Evolutionary conservation across 805 yeast species (phyloP).

Genomic region (Yarrowia divulgata): DNA sequence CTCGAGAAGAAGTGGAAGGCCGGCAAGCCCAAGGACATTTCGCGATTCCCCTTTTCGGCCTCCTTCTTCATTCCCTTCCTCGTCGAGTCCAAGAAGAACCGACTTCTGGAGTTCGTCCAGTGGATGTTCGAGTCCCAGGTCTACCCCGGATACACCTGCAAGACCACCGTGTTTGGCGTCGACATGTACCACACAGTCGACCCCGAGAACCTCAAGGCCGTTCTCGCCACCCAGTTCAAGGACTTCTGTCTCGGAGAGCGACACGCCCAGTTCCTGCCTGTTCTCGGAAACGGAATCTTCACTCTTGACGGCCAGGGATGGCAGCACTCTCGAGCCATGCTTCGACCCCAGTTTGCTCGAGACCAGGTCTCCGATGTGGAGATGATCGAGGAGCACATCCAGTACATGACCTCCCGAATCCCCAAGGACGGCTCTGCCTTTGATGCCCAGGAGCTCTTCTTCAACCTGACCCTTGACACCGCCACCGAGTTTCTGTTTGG

Average conservation of each 20-base stretch:
- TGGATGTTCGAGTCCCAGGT: slow-evolving; percentile 29
- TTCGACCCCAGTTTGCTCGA: slow-evolving; percentile 51
- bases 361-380: slow-evolving; percentile 49
- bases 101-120: slow-evolving; percentile 34
- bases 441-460: slow-evolving; percentile 48
- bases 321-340: slow-evolving; percentile 51
- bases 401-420: slow-evolving; percentile 41
- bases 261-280: slow-evolving; percentile 45
- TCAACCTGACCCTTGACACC: slow-evolving; percentile 49
- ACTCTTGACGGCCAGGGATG: slow-evolving; percentile 51
- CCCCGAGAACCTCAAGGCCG: slow-evolving; percentile 50
- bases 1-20: slow-evolving; percentile 38
- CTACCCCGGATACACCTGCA: slow-evolving; percentile 36
- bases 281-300: slow-evolving; percentile 52
- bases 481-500: slow-evolving; percentile 52
- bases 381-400: slow-evolving; percentile 47
- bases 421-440: slow-evolving; percentile 41
- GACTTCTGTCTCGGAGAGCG: slow-evolving; percentile 49
- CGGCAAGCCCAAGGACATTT: slow-evolving; percentile 36
- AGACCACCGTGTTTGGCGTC: slow-evolving; percentile 35
- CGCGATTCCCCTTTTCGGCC: slow-evolving; percentile 36
- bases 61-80: slow-evolving; percentile 37
- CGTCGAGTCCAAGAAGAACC: slow-evolving; percentile 36
- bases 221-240: slow-evolving; percentile 49
- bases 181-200: slow-evolving; percentile 46